These are phyloP conservation scores for Cladophialophora carrionii DNA, from an alignment of 2,329 filamentous ascomycete genomes.

Conservation along the genomic window DNA sequence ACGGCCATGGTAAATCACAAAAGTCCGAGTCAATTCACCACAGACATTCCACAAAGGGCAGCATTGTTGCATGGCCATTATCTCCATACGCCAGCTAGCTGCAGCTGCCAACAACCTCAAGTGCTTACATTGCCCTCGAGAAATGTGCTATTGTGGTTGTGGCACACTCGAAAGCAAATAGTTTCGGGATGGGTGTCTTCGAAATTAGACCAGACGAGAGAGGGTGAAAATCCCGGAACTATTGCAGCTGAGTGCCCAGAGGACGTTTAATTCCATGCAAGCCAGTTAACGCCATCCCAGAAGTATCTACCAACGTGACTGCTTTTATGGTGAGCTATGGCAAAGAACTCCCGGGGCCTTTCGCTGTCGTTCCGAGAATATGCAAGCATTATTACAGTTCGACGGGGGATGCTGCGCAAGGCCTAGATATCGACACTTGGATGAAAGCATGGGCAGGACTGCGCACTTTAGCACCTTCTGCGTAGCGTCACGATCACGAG, in stretches of 20 bases:
- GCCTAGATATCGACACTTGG: conserved; percentile 11
- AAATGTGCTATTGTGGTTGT: not conserved
- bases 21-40: not conserved
- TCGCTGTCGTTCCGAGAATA: not conserved
- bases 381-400: conserved; percentile 1
- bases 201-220: not conserved
- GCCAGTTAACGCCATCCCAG: not conserved
- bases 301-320: not conserved
- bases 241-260: not conserved
- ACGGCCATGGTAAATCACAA: not conserved
- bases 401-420: not conserved
- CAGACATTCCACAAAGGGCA: not conserved
- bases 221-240: not conserved
- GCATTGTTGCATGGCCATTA: not conserved
- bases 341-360: not conserved
- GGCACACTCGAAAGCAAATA: not conserved
- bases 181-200: not conserved
- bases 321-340: not conserved
- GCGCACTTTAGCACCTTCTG: conserved; percentile 1
- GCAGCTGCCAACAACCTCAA: not conserved
- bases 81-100: no score
- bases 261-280: not conserved
- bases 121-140: not conserved
- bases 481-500: conserved; percentile 14
- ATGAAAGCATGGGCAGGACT: not conserved